Conservation (phyloP, 2,329 filamentous ascomycete species). For the Calonectria fujianensis region DNA sequence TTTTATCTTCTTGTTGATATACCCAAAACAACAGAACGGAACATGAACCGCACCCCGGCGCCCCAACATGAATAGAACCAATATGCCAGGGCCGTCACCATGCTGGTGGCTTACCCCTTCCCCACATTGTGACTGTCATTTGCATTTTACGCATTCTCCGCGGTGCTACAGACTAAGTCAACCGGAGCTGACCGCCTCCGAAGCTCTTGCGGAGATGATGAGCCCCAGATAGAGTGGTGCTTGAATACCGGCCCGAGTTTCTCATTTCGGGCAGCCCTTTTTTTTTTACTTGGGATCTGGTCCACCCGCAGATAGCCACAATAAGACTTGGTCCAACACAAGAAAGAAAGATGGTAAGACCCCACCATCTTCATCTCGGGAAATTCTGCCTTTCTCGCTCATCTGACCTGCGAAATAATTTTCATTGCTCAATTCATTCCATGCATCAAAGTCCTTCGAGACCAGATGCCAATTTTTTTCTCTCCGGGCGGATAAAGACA, state of each 20-base stretch:
- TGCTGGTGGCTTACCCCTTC: background rate
- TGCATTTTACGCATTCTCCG: background rate
- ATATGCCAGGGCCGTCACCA: background rate
- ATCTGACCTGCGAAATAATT: background rate
- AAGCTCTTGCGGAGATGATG: background rate
- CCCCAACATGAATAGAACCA: background rate
- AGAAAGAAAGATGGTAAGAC: background rate
- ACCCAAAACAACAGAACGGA: slow-evolving; percentile 21
- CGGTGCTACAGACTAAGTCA: background rate
- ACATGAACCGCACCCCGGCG: background rate
- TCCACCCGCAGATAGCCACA: background rate
- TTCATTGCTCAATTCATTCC: background rate
- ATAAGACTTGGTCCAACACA: slow-evolving; percentile 4
- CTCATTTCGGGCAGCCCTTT: background rate
- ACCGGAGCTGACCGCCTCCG: background rate
- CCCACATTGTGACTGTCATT: background rate
- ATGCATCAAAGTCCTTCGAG: background rate
- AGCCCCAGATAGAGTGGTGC: background rate
- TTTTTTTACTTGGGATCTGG: slow-evolving; percentile 5
- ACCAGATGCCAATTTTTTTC: background rate
- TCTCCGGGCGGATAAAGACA: too few relatives aligned
- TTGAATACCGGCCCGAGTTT: background rate
- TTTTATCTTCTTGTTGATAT: slow-evolving; percentile 12
- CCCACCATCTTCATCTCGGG: slow-evolving; percentile 12
- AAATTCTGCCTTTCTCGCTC: background rate